A percentile compares a stretch with the other conserved stretches of the same genome.
phyloP scores from a whole-genome alignment of 2,329 filamentous ascomycete genomes.

The Alternaria viburni region DNA sequence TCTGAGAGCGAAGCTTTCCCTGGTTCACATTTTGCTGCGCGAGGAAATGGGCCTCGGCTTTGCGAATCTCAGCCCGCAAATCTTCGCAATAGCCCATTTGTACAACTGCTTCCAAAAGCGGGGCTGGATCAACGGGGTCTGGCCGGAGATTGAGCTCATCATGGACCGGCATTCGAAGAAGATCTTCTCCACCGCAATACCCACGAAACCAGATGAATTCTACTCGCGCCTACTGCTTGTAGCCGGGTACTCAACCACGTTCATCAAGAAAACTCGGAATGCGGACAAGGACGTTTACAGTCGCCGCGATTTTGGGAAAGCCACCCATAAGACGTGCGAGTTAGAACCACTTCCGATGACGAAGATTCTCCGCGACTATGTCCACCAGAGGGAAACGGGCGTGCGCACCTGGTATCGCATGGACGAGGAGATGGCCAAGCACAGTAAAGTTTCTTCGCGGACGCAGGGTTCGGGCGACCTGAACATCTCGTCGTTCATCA shows the following conservation, averaged over 20 bases:
- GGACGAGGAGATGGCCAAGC: neutral
- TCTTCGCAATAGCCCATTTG: neutral
- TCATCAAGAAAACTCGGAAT: neutral
- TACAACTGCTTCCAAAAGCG: neutral
- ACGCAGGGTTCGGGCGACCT: neutral
- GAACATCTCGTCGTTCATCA: neutral
- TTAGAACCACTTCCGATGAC: neutral
- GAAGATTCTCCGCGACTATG: neutral
- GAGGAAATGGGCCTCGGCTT: neutral
- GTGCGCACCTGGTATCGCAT: neutral
- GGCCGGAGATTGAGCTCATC: neutral
- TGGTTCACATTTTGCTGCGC: neutral
- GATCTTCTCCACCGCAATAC: neutral
- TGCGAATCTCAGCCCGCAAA: neutral
- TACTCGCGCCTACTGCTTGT: neutral
- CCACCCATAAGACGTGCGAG: neutral
- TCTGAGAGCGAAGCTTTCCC: neutral
- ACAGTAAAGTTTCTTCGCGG: neutral
- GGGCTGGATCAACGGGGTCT: neutral
- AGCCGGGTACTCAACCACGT: neutral
- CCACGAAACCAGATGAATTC: neutral
- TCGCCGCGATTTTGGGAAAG: neutral
- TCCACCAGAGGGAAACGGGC: neutral
- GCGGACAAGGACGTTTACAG: neutral
- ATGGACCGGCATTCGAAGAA: neutral